A percentile compares a stretch with the other conserved stretches of the same genome.
phyloP scores from a whole-genome alignment of 164 flowering plant genomes.

The Kingdonia uniflora region DNA sequence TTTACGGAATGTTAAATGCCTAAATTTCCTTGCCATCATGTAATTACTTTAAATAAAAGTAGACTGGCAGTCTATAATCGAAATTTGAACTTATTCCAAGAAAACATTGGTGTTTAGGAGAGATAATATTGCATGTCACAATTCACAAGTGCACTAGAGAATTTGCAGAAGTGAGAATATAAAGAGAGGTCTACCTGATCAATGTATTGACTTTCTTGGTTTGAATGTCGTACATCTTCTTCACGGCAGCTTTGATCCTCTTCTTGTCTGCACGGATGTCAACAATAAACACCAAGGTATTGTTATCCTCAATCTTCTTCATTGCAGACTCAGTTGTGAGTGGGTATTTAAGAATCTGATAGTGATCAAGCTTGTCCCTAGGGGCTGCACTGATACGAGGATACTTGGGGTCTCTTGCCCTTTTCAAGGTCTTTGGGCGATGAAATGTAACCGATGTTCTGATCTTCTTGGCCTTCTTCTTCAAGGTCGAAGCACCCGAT shows the following conservation, averaged over 20 bases:
- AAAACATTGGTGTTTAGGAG: too few species aligned
- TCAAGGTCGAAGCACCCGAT: slow-evolving; percentile 38
- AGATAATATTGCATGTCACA: too few species aligned
- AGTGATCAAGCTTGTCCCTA: slow-evolving; percentile 75
- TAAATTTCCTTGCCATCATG: too few species aligned
- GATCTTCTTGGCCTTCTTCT: slow-evolving; percentile 68
- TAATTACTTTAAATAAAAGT: too few species aligned
- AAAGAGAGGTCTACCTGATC: slow-evolving; percentile 41
- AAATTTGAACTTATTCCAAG: too few species aligned
- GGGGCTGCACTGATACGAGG: slow-evolving; percentile 71
- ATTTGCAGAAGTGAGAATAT: neutral
- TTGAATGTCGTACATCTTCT: slow-evolving; percentile 84
- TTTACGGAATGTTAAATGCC: too few species aligned
- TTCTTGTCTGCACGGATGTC: slow-evolving; percentile 81
- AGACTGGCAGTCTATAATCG: too few species aligned
- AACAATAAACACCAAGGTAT: slow-evolving; percentile 77
- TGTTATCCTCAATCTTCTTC: slow-evolving; percentile 84
- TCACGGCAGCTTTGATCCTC: slow-evolving; percentile 72
- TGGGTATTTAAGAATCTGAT: slow-evolving; percentile 65
- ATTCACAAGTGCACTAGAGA: too few species aligned
- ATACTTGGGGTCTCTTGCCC: slow-evolving; percentile 63
- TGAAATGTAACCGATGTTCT: slow-evolving; percentile 66
- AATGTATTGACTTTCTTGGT: slow-evolving; percentile 80
- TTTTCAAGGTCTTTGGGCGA: slow-evolving; percentile 67
- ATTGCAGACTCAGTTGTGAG: slow-evolving; percentile 71